These are phyloP conservation scores for Hypsizygus marmoreus DNA, from an alignment of 768 basidiomycete species.

Conservation along the genomic window DNA sequence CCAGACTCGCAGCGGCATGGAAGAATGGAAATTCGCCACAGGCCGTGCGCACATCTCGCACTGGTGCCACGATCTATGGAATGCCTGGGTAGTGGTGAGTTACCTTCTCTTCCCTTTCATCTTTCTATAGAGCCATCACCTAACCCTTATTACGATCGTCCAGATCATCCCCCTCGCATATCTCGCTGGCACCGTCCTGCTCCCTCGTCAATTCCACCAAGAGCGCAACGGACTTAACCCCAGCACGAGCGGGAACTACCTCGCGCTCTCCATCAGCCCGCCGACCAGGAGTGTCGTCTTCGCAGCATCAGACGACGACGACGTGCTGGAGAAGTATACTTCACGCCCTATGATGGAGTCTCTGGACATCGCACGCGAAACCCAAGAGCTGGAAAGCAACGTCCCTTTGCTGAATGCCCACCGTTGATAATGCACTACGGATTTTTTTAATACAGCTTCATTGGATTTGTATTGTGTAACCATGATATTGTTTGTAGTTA, in stretches of 20 bases:
- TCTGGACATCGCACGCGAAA: slow-evolving; percentile 1
- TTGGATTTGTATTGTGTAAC: too few species aligned
- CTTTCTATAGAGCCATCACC: not conserved
- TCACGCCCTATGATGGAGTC: slow-evolving; percentile 6
- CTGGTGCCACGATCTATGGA: slow-evolving; percentile 45
- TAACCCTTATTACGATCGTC: not conserved
- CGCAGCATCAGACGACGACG: slow-evolving; percentile 18
- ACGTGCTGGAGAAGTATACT: slow-evolving; percentile 8
- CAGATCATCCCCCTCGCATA: slow-evolving; percentile 50
- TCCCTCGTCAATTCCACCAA: slow-evolving; percentile 44
- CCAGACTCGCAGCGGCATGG: slow-evolving; percentile 45
- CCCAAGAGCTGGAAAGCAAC: slow-evolving; percentile 20
- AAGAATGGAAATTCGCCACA: slow-evolving; percentile 42
- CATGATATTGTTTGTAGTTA: too few species aligned
- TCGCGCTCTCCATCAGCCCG: slow-evolving; percentile 22
- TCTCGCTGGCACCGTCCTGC: slow-evolving; percentile 41
- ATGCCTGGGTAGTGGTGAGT: slow-evolving; percentile 48
- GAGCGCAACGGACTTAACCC: slow-evolving; percentile 29
- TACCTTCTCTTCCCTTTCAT: too few species aligned
- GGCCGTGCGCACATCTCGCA: slow-evolving; percentile 34
- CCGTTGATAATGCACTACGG: too few species aligned
- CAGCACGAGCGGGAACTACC: slow-evolving; percentile 24
- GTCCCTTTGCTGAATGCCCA: slow-evolving; percentile 23
- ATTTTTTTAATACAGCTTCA: too few species aligned
- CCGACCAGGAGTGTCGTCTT: slow-evolving; percentile 16